Conservation (phyloP, 1,139 yeast species). For the Blastobotrys arbuscula region DNA sequence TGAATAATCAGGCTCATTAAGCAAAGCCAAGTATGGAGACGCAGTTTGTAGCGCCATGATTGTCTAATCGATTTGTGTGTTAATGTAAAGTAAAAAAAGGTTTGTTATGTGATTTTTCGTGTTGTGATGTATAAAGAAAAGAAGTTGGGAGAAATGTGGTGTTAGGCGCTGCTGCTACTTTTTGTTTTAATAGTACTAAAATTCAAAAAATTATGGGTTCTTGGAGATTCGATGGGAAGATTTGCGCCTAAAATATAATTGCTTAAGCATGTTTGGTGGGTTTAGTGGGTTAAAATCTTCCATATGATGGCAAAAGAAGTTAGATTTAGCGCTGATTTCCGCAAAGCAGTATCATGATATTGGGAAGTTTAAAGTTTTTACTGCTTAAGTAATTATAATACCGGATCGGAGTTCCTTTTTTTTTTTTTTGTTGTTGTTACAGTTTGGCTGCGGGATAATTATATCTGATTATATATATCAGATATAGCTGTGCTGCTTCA, state of each 20-base stretch:
- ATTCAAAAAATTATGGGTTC: too few relatives aligned
- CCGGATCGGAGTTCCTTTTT: background rate
- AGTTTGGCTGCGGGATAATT: background rate
- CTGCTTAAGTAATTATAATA: background rate
- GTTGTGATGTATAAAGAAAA: background rate
- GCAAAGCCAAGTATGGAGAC: slow-evolving; percentile 83
- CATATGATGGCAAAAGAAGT: too few relatives aligned
- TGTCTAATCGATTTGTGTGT: background rate
- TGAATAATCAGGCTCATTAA: slow-evolving; percentile 71
- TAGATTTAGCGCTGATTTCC: too few relatives aligned
- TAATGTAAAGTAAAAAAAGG: too few relatives aligned
- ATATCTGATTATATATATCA: background rate
- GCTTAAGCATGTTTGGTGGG: too few relatives aligned
- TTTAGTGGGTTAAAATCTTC: too few relatives aligned
- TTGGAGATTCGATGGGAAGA: background rate
- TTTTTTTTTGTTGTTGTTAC: background rate
- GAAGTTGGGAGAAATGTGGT: background rate
- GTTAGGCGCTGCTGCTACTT: too few relatives aligned
- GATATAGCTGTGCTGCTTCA: too few relatives aligned
- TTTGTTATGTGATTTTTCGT: background rate
- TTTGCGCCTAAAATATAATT: too few relatives aligned
- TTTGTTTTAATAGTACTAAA: too few relatives aligned
- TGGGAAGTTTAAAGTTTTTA: too few relatives aligned
- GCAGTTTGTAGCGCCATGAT: slow-evolving; percentile 38
- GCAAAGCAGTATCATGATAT: too few relatives aligned